A percentile compares a stretch with the other conserved stretches of the same genome.
Evolutionary conservation across 148 eudicot genomes (phyloP).

Genomic region (Cornus kousa): DNA sequence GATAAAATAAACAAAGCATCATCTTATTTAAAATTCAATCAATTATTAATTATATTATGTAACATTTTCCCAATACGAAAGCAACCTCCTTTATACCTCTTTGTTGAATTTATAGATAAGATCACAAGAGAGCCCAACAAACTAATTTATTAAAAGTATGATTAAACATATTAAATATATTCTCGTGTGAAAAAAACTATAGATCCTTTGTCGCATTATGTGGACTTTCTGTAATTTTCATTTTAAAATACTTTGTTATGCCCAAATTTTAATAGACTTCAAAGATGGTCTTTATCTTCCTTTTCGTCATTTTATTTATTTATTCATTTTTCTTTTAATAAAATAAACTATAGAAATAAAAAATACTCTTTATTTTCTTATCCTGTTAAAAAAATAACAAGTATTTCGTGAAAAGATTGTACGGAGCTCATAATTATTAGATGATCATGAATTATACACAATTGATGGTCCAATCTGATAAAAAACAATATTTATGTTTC

Average conservation of each 20-base stretch:
- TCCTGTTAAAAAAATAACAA: too few relatives aligned
- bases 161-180: background rate
- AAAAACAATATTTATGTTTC: too few relatives aligned
- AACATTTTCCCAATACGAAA: constrained; percentile 22
- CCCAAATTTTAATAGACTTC: background rate
- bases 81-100: constrained; percentile 11
- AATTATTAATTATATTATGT: background rate
- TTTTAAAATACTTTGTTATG: background rate
- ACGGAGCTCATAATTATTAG: too few relatives aligned
- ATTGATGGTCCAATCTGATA: too few relatives aligned
- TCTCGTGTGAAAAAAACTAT: constrained; percentile 29
- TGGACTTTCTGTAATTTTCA: constrained; percentile 16
- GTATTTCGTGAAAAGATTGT: too few relatives aligned
- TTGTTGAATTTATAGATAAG: constrained; percentile 4
- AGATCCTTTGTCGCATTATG: constrained; percentile 28
- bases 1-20: constrained; percentile 9
- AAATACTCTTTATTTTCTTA: too few relatives aligned
- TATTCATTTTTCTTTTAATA: background rate
- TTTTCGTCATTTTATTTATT: too few relatives aligned
- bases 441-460: too few relatives aligned
- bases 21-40: background rate
- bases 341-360: too few relatives aligned
- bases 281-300: too few relatives aligned
- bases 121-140: constrained; percentile 2
- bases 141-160: background rate